A percentile compares a stretch with the other conserved stretches of the same genome.
phyloP scores from a whole-genome alignment of 768 basidiomycete species.

The Amanita polypyramis region DNA sequence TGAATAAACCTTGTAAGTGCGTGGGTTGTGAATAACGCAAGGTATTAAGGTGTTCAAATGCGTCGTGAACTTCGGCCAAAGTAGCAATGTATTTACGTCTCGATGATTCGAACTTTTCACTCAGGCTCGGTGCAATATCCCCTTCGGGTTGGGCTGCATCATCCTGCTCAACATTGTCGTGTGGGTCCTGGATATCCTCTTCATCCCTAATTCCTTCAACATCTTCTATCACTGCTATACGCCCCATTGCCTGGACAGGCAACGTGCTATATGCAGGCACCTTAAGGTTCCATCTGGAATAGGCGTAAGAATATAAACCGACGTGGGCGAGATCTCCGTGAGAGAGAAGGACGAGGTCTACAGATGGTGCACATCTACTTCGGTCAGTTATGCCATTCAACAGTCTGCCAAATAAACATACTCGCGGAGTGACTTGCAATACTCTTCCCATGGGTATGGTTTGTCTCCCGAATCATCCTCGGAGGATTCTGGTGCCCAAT shows the following conservation, averaged over 20 bases:
- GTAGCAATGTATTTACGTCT: constrained; percentile 65
- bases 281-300: constrained; percentile 76
- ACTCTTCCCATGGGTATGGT: constrained; percentile 45
- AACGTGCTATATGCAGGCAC: constrained; percentile 92
- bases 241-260: constrained; percentile 92
- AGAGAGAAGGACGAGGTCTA: constrained; percentile 89
- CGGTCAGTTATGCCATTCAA: constrained; percentile 4
- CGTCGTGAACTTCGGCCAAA: constrained; percentile 78
- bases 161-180: constrained; percentile 16
- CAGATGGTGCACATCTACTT: constrained; percentile 59
- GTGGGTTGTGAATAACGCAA: constrained; percentile 93
- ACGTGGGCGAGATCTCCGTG: constrained; percentile 87
- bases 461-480: constrained; percentile 19
- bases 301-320: constrained; percentile 89
- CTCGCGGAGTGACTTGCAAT: constrained; percentile 60
- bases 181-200: constrained; percentile 45
- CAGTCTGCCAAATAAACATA: constrained; percentile 24
- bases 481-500: constrained; percentile 49
- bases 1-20: constrained; percentile 73
- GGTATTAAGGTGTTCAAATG: constrained; percentile 86
- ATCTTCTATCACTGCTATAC: constrained; percentile 85
- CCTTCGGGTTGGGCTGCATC: constrained; percentile 15
- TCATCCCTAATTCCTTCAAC: constrained; percentile 73
- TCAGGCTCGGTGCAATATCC: constrained; percentile 17
- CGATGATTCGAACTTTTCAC: constrained; percentile 15